Evolutionary conservation across 2,329 filamentous ascomycete species (phyloP).

Genomic region (Trichophyton simii): DNA sequence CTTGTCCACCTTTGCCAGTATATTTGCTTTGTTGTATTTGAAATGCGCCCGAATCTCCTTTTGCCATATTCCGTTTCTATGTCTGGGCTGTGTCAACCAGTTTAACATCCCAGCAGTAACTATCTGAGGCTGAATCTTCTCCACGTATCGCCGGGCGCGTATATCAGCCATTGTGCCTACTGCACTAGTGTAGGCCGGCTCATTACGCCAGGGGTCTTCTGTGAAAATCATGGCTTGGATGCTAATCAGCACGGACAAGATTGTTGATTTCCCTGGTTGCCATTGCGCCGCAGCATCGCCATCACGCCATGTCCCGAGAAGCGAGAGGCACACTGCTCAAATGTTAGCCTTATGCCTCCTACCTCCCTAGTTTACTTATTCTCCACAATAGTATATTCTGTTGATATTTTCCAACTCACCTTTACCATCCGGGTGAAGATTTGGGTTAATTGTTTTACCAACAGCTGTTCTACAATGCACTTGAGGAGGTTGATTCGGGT

Average conservation of each 20-base stretch:
- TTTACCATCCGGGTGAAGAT: slow-evolving; percentile 39
- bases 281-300: slow-evolving; percentile 34
- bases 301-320: slow-evolving; percentile 37
- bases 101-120: slow-evolving; percentile 13
- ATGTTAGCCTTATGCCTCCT: slow-evolving; percentile 6
- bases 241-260: slow-evolving; percentile 43
- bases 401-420: slow-evolving; percentile 21
- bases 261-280: slow-evolving; percentile 36
- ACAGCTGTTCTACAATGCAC: slow-evolving; percentile 37
- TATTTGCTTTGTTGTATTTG: slow-evolving; percentile 9
- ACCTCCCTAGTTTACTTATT: not conserved
- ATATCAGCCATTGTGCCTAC: slow-evolving; percentile 7
- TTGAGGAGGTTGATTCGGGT: slow-evolving; percentile 32
- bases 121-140: slow-evolving; percentile 9
- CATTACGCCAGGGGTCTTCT: slow-evolving; percentile 43
- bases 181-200: slow-evolving; percentile 33
- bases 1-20: slow-evolving; percentile 26
- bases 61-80: slow-evolving; percentile 14
- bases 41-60: slow-evolving; percentile 14
- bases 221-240: slow-evolving; percentile 48
- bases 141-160: slow-evolving; percentile 22
- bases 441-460: slow-evolving; percentile 38
- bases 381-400: not conserved
- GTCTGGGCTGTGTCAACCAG: slow-evolving; percentile 11
- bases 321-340: slow-evolving; percentile 37